A percentile compares a stretch with the other conserved stretches of the same genome.
These are phyloP conservation scores for Leccinum solheimii DNA, from an alignment of 1,284 basidiomycete genomes.

Conservation along the genomic window DNA sequence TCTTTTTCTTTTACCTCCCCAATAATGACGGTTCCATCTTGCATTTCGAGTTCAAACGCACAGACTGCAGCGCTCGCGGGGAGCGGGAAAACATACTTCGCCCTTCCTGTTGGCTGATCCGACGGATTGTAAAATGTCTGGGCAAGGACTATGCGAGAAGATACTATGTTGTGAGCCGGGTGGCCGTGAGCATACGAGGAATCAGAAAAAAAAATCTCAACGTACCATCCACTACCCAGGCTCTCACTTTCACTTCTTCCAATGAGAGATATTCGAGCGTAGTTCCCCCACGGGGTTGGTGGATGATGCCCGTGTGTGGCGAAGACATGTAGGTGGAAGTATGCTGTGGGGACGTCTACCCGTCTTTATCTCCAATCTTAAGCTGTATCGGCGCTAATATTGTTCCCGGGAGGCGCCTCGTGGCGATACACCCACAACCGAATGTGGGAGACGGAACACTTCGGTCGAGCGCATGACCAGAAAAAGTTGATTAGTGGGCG, in stretches of 20 bases:
- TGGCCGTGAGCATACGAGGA: not conserved
- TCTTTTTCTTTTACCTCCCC: conserved; percentile 53
- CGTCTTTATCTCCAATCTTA: conserved; percentile 19
- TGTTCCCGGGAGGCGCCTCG: not conserved
- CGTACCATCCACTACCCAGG: conserved; percentile 49
- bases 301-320: conserved; percentile 39
- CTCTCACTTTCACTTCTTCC: conserved; percentile 42
- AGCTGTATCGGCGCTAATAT: conserved; percentile 6
- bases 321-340: conserved; percentile 17
- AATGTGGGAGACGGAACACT: conserved; percentile 6
- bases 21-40: conserved; percentile 42
- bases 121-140: conserved; percentile 50
- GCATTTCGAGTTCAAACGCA: conserved; percentile 46
- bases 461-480: conserved; percentile 1
- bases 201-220: not conserved
- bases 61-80: conserved; percentile 55
- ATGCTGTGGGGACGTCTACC: conserved; percentile 5
- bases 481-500: not conserved
- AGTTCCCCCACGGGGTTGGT: conserved; percentile 31
- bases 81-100: conserved; percentile 60
- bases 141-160: conserved; percentile 49
- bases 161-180: conserved; percentile 37
- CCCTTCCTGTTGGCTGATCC: conserved; percentile 39
- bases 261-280: conserved; percentile 40
- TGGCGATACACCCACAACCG: not conserved